Evolutionary conservation across 257 asterid genomes (phyloP), one percentile per base, ranked within the genome.

Genomic region (Sherardia arvensis): DNA sequence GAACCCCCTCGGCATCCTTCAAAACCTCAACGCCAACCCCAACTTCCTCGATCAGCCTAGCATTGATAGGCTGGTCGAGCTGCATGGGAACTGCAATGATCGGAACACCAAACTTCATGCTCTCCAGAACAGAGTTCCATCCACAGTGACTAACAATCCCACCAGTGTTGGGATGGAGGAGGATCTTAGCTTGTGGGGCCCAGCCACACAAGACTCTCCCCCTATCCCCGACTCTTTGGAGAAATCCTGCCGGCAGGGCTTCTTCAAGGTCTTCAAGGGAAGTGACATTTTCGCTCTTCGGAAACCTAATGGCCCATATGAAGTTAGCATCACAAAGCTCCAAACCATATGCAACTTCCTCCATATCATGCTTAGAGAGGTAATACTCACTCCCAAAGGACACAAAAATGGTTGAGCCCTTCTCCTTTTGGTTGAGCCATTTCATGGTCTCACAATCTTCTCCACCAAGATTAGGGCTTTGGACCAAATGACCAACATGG

Each of bases 91-190:
- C 38, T 2, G 64, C 76, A 4, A 71, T 59, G 1, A 65, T 34
- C 11, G 76, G 76, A 5, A 71, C 47, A 5, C 71, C 76, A 65
- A 71, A 48, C 38, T 59, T 66, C 45, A 71, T 33, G 27, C 71
- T 45, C 27, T 71, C 76, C 58, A 71, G 11, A 0, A 48, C 45
- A 8, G 71, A 71, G 26, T 56, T 71, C 76, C 71, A 65, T 9
- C 74, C 74, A 56, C 74, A 70, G 3, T 70, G 74, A 8, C 74
- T 70, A 8, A 64, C 65, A 56, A 70, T 58, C 1, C 74, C 74
- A 4, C 74, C 69, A 21, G 33, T 18, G 8, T 56, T 70, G 25
- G 69, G 47, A 29, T 71, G 71, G 2, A 18, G 8, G 3, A 71
- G 49, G 36, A 71, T 65, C 26, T 59, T 65, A 3, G 57, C 66